A percentile compares a stretch with the other conserved stretches of the same genome.
phyloP scores from a whole-genome alignment of 768 basidiomycete genomes.

The Psilocybe tampanensis region DNA sequence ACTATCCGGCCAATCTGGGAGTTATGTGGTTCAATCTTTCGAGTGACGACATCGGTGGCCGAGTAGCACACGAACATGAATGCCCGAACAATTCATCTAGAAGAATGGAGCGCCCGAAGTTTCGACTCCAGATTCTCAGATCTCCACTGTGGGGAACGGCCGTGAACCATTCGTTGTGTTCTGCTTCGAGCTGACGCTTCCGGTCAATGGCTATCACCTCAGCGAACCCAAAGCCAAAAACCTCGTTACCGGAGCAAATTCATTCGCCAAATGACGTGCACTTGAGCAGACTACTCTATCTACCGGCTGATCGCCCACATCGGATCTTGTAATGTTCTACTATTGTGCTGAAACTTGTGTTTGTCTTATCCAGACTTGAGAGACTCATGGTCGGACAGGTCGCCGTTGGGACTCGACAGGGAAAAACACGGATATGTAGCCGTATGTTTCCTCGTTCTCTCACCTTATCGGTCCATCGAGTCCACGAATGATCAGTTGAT shows the following conservation, averaged over 20 bases:
- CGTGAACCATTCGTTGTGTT: too few relatives aligned
- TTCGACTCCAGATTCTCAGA: background rate
- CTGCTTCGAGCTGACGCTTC: too few relatives aligned
- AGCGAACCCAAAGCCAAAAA: background rate
- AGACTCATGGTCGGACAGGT: background rate
- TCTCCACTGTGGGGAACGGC: background rate
- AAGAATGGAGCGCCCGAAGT: background rate
- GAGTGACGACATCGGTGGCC: background rate
- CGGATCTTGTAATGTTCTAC: background rate
- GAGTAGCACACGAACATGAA: background rate
- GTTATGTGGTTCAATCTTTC: background rate
- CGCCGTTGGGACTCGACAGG: constrained; percentile 1
- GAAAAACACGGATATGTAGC: background rate
- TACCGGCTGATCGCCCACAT: background rate
- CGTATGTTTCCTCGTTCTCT: constrained; percentile 9
- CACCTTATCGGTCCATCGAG: constrained; percentile 19
- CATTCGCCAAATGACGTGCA: background rate
- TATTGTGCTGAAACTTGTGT: background rate
- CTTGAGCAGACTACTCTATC: background rate
- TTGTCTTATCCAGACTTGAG: background rate
- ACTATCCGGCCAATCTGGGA: background rate
- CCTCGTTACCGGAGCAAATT: background rate
- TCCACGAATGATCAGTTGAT: constrained; percentile 12
- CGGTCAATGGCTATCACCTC: background rate
- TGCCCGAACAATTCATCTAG: background rate